Evolutionary conservation across 768 basidiomycete species (phyloP).

Genomic region (Naganishia vaughanmartiniae): DNA sequence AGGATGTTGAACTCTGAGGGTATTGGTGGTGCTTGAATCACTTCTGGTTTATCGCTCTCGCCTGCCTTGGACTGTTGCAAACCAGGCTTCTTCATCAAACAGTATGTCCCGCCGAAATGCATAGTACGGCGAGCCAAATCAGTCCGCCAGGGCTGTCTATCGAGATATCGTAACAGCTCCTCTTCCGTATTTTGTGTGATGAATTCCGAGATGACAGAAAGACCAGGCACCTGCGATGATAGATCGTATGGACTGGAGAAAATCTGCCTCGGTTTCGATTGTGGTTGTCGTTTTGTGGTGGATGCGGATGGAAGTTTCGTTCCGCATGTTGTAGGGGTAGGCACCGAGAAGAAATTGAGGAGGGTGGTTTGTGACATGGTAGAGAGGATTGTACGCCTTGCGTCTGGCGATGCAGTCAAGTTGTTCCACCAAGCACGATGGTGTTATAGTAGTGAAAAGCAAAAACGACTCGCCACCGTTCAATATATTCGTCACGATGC

Average conservation of each 20-base stretch:
- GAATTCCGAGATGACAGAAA: not conserved
- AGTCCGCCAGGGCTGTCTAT: not conserved
- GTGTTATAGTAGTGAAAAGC: not conserved
- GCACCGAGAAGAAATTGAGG: not conserved
- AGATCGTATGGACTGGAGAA: not conserved
- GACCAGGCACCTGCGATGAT: conserved; percentile 2
- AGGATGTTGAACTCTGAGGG: conserved; percentile 1
- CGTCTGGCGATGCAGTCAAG: not conserved
- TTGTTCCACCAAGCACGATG: not conserved
- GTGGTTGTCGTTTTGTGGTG: not conserved
- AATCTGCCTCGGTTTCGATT: not conserved
- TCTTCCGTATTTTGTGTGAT: not conserved
- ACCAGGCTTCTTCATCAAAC: not conserved
- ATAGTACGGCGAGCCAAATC: conserved; percentile 1
- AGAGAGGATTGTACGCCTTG: not conserved
- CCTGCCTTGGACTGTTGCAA: not conserved
- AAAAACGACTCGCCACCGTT: conserved; percentile 1
- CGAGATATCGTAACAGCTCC: not conserved
- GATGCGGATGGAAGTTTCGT: not conserved
- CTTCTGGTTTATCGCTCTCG: not conserved
- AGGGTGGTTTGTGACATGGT: not conserved
- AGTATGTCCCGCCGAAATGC: conserved; percentile 20
- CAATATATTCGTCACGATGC: not conserved
- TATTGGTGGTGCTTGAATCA: conserved; percentile 16
- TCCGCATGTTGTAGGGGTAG: not conserved